A percentile compares a stretch with the other conserved stretches of the same genome.
Evolutionary conservation across 2,329 filamentous ascomycete species (phyloP).

Genomic region (Penicillium palitans): DNA sequence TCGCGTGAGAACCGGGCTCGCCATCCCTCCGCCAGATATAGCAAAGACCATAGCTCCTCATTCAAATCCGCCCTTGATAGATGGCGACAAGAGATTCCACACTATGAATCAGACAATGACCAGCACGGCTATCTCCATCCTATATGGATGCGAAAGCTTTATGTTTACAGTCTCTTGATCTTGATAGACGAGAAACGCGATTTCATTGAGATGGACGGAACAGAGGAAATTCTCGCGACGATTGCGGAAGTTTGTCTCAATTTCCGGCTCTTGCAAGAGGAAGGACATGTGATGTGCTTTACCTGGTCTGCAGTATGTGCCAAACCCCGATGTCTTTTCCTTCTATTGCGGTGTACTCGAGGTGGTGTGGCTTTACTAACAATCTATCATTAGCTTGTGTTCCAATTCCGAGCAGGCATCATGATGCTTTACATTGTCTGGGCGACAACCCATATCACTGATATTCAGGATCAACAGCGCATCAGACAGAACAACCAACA

Average conservation of each 20-base stretch:
- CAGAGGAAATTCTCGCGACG: conserved; percentile 27
- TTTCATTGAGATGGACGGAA: conserved; percentile 25
- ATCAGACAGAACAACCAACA: conserved; percentile 18
- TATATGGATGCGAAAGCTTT: conserved; percentile 31
- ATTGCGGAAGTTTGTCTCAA: conserved; percentile 30
- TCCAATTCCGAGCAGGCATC: conserved; percentile 30
- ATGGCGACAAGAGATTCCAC: conserved; percentile 33
- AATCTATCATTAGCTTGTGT: conserved; percentile 23
- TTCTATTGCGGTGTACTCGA: neutral
- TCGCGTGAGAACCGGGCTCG: conserved; percentile 17
- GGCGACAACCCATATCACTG: conserved; percentile 16
- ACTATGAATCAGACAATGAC: conserved; percentile 24
- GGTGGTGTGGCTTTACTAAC: neutral
- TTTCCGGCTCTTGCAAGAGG: conserved; percentile 29
- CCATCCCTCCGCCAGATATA: conserved; percentile 10
- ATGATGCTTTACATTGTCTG: conserved; percentile 31
- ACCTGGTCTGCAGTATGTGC: conserved; percentile 32
- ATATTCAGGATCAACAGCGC: conserved; percentile 2
- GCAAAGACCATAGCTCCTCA: conserved; percentile 16
- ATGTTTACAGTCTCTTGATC: conserved; percentile 32
- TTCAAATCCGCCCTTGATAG: conserved; percentile 28
- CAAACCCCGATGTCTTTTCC: neutral
- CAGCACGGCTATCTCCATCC: conserved; percentile 29
- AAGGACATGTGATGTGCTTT: conserved; percentile 33
- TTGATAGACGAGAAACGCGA: conserved; percentile 29